These are phyloP conservation scores for Nothomitra cinnamomea DNA, from an alignment of 2,329 filamentous ascomycete species.

Conservation along the genomic window DNA sequence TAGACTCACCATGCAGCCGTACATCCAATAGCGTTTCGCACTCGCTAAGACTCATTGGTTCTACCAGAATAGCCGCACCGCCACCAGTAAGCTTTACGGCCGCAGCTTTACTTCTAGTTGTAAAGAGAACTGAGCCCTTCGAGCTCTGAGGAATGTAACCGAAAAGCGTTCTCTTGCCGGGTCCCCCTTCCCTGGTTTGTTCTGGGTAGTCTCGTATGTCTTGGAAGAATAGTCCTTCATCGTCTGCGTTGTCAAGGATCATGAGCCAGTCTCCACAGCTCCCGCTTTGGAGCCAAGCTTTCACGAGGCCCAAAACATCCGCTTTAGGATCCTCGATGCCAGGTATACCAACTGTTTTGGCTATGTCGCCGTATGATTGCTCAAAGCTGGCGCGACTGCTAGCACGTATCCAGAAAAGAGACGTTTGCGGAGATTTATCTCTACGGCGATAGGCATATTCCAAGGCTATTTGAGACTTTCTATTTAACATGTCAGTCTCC, in stretches of 20 bases:
- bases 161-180: too few species aligned
- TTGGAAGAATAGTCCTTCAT: background rate
- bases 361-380: background rate
- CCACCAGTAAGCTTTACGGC: background rate
- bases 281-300: too few species aligned
- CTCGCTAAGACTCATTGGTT: background rate
- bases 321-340: background rate
- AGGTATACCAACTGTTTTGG: background rate
- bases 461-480: background rate
- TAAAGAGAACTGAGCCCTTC: background rate
- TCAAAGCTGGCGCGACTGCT: background rate
- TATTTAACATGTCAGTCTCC: background rate
- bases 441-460: background rate
- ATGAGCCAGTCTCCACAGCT: background rate
- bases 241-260: background rate
- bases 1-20: too few species aligned
- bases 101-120: background rate
- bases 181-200: too few species aligned
- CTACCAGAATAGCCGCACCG: background rate
- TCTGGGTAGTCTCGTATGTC: background rate
- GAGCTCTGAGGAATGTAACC: background rate
- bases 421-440: background rate
- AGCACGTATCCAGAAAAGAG: background rate
- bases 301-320: background rate
- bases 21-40: background rate